Evolutionary conservation across 106 monocot genomes (phyloP).

Genomic region (Triglochin maritima): DNA sequence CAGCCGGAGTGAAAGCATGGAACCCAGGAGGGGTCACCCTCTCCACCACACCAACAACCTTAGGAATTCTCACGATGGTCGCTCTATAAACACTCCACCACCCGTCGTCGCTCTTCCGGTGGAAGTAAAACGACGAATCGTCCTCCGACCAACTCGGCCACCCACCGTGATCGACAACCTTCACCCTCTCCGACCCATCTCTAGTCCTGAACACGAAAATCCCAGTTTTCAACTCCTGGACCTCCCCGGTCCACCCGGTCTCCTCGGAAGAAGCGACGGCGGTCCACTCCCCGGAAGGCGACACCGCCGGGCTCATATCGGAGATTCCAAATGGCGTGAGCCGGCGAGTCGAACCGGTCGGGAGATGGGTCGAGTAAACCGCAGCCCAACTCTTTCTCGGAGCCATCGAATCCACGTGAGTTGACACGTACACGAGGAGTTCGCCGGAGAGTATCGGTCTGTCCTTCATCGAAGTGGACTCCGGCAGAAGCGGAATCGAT

Average conservation of each 20-base stretch:
- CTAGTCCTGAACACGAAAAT: conserved; percentile 55
- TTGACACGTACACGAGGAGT: conserved; percentile 66
- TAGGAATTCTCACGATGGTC: neutral
- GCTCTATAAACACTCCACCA: conserved; percentile 87
- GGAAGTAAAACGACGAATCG: conserved; percentile 62
- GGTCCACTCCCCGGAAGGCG: conserved; percentile 78
- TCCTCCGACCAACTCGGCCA: conserved; percentile 75
- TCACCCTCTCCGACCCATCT: conserved; percentile 48
- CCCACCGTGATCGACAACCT: conserved; percentile 45
- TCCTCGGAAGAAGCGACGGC: conserved; percentile 64
- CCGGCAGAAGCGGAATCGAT: conserved; percentile 1
- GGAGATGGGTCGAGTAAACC: conserved; percentile 75
- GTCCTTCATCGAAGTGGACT: conserved; percentile 43
- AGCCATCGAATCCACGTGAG: conserved; percentile 27
- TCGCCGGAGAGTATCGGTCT: conserved; percentile 53
- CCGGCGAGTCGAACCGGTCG: conserved; percentile 31
- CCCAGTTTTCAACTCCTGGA: conserved; percentile 44
- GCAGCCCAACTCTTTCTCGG: conserved; percentile 70
- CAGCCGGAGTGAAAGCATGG: conserved; percentile 93
- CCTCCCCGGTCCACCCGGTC: conserved; percentile 46
- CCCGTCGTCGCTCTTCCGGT: conserved; percentile 42
- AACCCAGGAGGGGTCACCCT: conserved; percentile 69
- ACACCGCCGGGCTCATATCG: conserved; percentile 84
- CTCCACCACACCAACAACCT: conserved; percentile 7
- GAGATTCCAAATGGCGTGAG: conserved; percentile 47